These are phyloP conservation scores for Physcomitrellopsis africana DNA, from an alignment of 225 moss, liverwort and hornwort genomes.

Conservation along the genomic window DNA sequence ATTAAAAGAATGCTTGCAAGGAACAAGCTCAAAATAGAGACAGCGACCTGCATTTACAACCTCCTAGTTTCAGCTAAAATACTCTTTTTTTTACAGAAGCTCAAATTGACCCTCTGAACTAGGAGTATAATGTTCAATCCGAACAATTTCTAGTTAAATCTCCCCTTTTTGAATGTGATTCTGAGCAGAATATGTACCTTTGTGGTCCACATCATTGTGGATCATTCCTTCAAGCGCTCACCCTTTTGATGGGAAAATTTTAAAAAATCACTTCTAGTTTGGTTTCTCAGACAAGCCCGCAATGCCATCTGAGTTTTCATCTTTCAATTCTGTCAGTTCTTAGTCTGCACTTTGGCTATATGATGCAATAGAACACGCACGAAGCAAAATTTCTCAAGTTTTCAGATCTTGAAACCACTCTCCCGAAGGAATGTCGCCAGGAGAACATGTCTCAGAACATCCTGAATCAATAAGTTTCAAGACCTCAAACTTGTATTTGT, in stretches of 20 bases:
- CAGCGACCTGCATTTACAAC: slow-evolving; percentile 3
- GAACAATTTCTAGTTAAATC: slow-evolving; percentile 21
- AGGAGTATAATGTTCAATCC: slow-evolving; percentile 30
- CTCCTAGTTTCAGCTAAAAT: slow-evolving; percentile 13
- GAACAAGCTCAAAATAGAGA: slow-evolving; percentile 6
- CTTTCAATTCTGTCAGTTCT: slow-evolving; percentile 8
- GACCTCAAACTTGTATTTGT: slow-evolving; percentile 10
- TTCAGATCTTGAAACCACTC: not conserved
- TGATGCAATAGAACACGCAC: not conserved
- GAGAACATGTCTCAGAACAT: too few species aligned
- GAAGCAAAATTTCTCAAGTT: slow-evolving; percentile 1
- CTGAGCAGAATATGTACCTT: slow-evolving; percentile 23
- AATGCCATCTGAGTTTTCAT: slow-evolving; percentile 15
- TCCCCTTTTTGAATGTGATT: slow-evolving; percentile 19
- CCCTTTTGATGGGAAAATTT: slow-evolving; percentile 17
- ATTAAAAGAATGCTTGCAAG: slow-evolving; percentile 8
- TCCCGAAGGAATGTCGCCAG: not conserved
- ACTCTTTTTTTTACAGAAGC: not conserved
- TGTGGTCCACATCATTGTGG: slow-evolving; percentile 23
- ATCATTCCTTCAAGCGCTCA: slow-evolving; percentile 16
- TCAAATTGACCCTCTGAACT: slow-evolving; percentile 13
- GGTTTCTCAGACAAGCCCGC: slow-evolving; percentile 3
- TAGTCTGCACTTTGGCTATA: slow-evolving; percentile 8
- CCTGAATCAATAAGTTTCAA: not conserved
- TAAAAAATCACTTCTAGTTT: not conserved